A percentile compares a stretch with the other conserved stretches of the same genome.
phyloP scores from a whole-genome alignment of 345 rosid genomes.

The Eucalyptus decipiens region DNA sequence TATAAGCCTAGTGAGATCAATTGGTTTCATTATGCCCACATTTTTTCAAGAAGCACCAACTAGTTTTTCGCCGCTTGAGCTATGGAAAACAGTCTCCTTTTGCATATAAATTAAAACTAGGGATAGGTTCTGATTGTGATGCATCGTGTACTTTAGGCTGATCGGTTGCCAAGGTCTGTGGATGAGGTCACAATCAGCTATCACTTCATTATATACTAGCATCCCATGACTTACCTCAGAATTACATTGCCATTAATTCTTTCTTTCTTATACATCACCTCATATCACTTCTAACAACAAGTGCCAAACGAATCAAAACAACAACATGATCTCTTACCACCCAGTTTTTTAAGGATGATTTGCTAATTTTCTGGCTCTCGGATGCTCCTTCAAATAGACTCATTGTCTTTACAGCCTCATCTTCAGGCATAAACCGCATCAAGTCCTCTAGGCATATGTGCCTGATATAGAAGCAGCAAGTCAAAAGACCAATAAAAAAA shows the following conservation, averaged over 20 bases:
- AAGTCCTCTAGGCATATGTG: not conserved
- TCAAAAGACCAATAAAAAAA: not conserved
- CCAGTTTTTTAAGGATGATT: conserved; percentile 2
- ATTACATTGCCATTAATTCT: not conserved
- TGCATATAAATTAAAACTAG: not conserved
- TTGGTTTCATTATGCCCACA: not conserved
- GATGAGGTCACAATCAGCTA: not conserved
- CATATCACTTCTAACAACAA: not conserved
- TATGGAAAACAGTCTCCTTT: not conserved
- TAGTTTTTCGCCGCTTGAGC: not conserved
- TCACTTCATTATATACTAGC: not conserved
- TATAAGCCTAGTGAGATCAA: not conserved
- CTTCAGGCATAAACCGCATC: conserved; percentile 9
- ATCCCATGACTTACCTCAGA: not conserved
- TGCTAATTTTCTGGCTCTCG: not conserved
- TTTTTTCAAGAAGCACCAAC: not conserved
- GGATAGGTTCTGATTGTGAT: not conserved
- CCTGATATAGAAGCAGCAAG: not conserved
- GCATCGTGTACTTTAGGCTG: not conserved
- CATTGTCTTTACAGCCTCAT: conserved; percentile 5
- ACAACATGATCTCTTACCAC: not conserved
- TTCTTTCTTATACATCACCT: not conserved
- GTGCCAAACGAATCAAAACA: not conserved
- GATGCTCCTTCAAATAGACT: conserved; percentile 5
- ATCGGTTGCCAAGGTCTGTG: not conserved